Conservation (phyloP, 1,284 basidiomycete genomes). For the Melanopsichium pennsylvanicum region DNA sequence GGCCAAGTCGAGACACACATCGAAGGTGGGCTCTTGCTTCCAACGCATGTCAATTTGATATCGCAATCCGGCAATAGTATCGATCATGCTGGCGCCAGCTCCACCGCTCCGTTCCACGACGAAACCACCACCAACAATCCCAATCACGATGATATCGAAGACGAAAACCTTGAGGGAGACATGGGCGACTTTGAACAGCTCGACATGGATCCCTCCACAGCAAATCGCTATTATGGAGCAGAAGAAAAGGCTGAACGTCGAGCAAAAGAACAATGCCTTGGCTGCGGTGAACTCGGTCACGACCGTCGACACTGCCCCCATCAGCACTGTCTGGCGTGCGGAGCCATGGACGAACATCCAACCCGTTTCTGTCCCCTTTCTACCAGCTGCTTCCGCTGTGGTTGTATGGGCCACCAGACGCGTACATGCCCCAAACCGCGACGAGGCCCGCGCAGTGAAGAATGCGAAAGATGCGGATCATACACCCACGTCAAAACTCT, state of each 20-base stretch:
- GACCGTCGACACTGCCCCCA: conserved; percentile 51
- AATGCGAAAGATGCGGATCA: conserved; percentile 81
- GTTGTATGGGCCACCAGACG: conserved; percentile 84
- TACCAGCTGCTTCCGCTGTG: conserved; percentile 82
- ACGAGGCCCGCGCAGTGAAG: conserved; percentile 49
- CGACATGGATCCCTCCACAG: conserved; percentile 40
- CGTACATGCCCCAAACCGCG: conserved; percentile 71
- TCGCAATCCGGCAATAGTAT: neutral
- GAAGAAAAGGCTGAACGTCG: conserved; percentile 47
- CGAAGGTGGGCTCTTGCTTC: conserved; percentile 32
- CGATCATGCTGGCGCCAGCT: conserved; percentile 1
- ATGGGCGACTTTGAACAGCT: conserved; percentile 52
- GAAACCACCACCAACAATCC: neutral
- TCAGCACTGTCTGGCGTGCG: conserved; percentile 82
- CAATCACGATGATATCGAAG: conserved; percentile 5
- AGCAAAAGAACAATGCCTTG: conserved; percentile 43
- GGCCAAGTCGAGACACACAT: conserved; percentile 20
- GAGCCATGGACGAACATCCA: conserved; percentile 81
- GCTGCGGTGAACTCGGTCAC: conserved; percentile 56
- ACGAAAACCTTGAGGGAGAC: conserved; percentile 24
- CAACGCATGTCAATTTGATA: conserved; percentile 30
- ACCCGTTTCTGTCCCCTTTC: conserved; percentile 83
- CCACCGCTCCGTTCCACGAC: neutral
- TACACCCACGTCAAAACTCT: conserved; percentile 76
- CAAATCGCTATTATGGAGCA: conserved; percentile 51